Percentiles rank a stretch among this genome's conserved stretches.
Evolutionary conservation across 106 monocot genomes (phyloP).

Genomic region (Apostasia ramifera): DNA sequence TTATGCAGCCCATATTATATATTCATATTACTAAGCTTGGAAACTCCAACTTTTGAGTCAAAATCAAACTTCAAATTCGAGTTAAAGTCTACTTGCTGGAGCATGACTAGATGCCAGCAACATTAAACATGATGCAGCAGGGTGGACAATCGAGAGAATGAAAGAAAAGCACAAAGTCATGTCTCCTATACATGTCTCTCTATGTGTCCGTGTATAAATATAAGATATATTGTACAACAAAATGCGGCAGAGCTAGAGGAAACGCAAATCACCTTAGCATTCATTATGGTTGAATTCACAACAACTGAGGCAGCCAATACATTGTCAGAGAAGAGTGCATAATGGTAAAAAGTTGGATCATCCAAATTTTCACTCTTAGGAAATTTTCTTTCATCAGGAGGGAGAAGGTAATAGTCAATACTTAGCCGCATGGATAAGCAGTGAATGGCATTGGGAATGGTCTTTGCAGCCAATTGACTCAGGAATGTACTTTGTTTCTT

Average conservation of each 20-base stretch:
- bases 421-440: constrained; percentile 71
- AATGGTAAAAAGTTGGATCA: constrained; percentile 60
- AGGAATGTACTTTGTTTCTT: constrained; percentile 78
- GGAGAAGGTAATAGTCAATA: constrained; percentile 64
- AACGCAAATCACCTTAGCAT: constrained; percentile 47
- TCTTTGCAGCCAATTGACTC: constrained; percentile 76
- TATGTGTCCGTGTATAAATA: too few species aligned
- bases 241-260: not conserved
- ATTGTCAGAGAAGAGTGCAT: constrained; percentile 81
- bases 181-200: too few species aligned
- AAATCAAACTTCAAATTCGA: too few species aligned
- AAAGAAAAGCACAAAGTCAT: too few species aligned
- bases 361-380: constrained; percentile 62
- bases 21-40: too few species aligned
- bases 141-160: not conserved
- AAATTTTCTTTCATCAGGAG: constrained; percentile 59
- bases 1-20: too few species aligned
- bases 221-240: too few species aligned
- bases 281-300: constrained; percentile 78
- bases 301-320: constrained; percentile 79
- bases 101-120: too few species aligned
- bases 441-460: constrained; percentile 72
- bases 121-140: not conserved
- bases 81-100: too few species aligned
- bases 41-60: too few species aligned